Evolutionary conservation across 805 yeast genomes (phyloP), one percentile per base, ranked within the genome.

Genomic region (Cyberlindnera suaveolens): DNA sequence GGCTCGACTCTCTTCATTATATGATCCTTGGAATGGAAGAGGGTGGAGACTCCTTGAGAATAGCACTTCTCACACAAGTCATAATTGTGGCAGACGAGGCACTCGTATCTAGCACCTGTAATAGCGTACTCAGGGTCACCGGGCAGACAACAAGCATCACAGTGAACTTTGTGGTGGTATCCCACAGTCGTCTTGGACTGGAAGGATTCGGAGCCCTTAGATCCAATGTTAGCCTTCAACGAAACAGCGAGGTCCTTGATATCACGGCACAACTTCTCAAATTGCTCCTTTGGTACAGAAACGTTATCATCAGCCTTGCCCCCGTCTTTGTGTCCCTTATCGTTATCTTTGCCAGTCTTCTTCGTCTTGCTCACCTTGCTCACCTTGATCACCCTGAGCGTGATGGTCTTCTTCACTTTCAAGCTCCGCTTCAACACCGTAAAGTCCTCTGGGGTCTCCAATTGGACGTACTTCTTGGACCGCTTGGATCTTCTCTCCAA

Each of bases 401-500:
- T 47, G 14, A 50, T 17, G 38, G 41, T 45, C 10, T 27, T 43
- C 41, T 50, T 50, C 18, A 49, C 53, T 29, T 45, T 37, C 16
- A 50, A 31, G 36, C 51, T 47, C 36, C 49, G 44, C 20, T 40
- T 38, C 23, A 50, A 20, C 4, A 37, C 29, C 40, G 38, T 47
- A 38, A 40, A 50, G 41, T 50, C 53, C 14, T 37, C 27, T 3
- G 17, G 36, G 11, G 40, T 19, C 9, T 40, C 32, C 20, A 50
- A 17, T 5, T 30, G 19, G 4, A 45, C 44, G 30, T 47, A 50
- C 8, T 45, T 42, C 34, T 45, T 45, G 19, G 38, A 20, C 31
- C 42, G 36, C 42, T 47, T 50, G 7, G 53, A 50, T 37, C 46
- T 45, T 41, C 53, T 45, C n/a, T 40, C 29, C 33, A 50, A 36